Base-by-base conservation (phyloP, 805 yeast species). In the Metschnikowia santaceciliae region DNA sequence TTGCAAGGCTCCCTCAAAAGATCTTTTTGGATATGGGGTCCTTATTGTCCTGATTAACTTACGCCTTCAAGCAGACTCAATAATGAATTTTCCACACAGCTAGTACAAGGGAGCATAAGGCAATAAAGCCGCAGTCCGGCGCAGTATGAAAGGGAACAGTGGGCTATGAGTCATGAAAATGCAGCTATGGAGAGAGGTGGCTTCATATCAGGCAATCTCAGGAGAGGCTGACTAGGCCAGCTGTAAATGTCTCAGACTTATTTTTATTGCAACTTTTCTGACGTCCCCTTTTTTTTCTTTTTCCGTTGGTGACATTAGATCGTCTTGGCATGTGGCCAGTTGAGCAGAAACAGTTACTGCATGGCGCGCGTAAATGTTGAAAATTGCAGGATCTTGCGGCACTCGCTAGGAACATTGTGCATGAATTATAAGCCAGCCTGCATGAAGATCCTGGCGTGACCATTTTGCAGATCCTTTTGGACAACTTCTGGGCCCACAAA, bases 391-490 rank as follows among this genome's bases (percentile, higher is more conserved):
- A 42, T 42, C 46, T 42, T 42, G 46, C 46, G 38, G 46, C 37
- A n/a, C 46, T 42, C 46, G 46, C 46, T 42, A 42, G 34, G 32
- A 13, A 17, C 38, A 20, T n/a, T 11, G 19, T 33, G 46, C 46
- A 42, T 42, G 30, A 42, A 42, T 20, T 20, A 42, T 42, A 20
- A 42, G 46, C 46, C 38, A n/a, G 32, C 46, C 46, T 42, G 46
- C 46, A 42, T 42, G 46, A n/a, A 14, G 43, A 40, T 40, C 38
- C 38, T 42, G 46, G 46, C 46, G 46, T 42, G 46, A 42, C 46
- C 46, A 34, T 19, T 14, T 32, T 34, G 38, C 30, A 33, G 30
- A 42, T 42, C 46, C 30, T 11, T 42, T 7, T 8, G 26, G 8
- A 23, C 40, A 37, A 14, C n/a, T 4, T 37, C 26, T 37, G 40